Percentiles rank a stretch among this genome's conserved stretches.
Evolutionary conservation across 2,329 filamentous ascomycete genomes (phyloP).

Genomic region (Dactylellina sp.): DNA sequence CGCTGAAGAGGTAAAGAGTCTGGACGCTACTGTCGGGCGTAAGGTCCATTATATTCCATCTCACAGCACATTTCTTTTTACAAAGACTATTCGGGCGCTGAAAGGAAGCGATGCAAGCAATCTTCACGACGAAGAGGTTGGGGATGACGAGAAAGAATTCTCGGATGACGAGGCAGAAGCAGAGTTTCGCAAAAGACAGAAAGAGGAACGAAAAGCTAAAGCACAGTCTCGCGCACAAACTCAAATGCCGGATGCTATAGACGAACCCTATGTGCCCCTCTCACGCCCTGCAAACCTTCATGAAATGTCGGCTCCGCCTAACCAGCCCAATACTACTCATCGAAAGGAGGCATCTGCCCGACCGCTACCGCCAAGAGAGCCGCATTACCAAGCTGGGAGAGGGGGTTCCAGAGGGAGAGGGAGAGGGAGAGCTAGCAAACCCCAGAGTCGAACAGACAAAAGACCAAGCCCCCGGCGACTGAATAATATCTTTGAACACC

Average conservation of each 20-base stretch:
- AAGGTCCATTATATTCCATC: slow-evolving; percentile 82
- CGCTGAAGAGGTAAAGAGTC: slow-evolving; percentile 74
- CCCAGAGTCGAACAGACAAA: slow-evolving; percentile 22
- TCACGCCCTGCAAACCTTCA: slow-evolving; percentile 74
- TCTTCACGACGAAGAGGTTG: slow-evolving; percentile 90
- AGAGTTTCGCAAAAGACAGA: slow-evolving; percentile 80
- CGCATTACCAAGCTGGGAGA: slow-evolving; percentile 63
- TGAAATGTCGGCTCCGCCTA: slow-evolving; percentile 62
- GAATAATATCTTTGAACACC: slow-evolving; percentile 15
- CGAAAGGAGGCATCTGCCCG: slow-evolving; percentile 65
- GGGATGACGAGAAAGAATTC: slow-evolving; percentile 88
- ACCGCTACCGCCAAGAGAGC: slow-evolving; percentile 64
- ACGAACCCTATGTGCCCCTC: slow-evolving; percentile 78
- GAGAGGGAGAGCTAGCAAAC: slow-evolving; percentile 45
- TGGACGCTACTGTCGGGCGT: slow-evolving; percentile 76
- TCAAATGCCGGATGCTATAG: slow-evolving; percentile 72
- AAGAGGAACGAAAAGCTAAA: slow-evolving; percentile 68
- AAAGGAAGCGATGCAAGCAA: slow-evolving; percentile 97
- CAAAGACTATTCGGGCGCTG: slow-evolving; percentile 78
- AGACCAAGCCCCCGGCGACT: slow-evolving; percentile 17
- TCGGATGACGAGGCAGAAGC: slow-evolving; percentile 96
- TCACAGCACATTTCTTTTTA: slow-evolving; percentile 87
- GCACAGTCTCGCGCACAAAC: slow-evolving; percentile 62
- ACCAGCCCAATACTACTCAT: slow-evolving; percentile 63
- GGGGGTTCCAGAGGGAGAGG: slow-evolving; percentile 63